Conservation (phyloP, 352 stramenopile genomes). For the Blastocystis sp. region DNA sequence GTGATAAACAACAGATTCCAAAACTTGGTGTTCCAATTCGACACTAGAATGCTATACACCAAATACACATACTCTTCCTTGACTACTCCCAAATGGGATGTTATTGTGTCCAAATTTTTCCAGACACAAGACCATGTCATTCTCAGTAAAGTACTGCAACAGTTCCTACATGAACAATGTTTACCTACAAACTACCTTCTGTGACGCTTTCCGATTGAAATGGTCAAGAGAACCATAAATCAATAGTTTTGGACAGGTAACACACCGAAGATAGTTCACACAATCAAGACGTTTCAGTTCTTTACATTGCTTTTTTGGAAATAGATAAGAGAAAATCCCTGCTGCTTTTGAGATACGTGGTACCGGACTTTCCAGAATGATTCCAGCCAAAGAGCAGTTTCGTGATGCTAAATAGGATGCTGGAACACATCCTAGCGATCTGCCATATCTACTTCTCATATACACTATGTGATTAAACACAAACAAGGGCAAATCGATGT, state of each 20-base stretch:
- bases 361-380: slow-evolving; percentile 18
- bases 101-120: slow-evolving; percentile 28
- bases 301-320: background rate
- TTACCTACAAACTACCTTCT: background rate
- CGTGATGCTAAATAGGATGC: background rate
- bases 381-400: background rate
- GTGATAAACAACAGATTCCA: background rate
- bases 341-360: background rate
- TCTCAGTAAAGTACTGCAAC: background rate
- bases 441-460: background rate
- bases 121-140: background rate
- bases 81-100: background rate
- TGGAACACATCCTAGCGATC: slow-evolving; percentile 28
- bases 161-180: background rate
- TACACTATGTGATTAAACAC: background rate
- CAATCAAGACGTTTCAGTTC: background rate
- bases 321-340: background rate
- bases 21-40: background rate
- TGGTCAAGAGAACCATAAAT: slow-evolving; percentile 18
- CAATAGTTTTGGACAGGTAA: background rate
- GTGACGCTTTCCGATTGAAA: background rate
- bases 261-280: background rate
- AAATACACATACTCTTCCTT: background rate
- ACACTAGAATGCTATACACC: background rate
- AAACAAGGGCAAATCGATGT: background rate